These are phyloP conservation scores for Cutaneotrichosporon mucoides DNA, from an alignment of 1,284 basidiomycete species.

Conservation along the genomic window DNA sequence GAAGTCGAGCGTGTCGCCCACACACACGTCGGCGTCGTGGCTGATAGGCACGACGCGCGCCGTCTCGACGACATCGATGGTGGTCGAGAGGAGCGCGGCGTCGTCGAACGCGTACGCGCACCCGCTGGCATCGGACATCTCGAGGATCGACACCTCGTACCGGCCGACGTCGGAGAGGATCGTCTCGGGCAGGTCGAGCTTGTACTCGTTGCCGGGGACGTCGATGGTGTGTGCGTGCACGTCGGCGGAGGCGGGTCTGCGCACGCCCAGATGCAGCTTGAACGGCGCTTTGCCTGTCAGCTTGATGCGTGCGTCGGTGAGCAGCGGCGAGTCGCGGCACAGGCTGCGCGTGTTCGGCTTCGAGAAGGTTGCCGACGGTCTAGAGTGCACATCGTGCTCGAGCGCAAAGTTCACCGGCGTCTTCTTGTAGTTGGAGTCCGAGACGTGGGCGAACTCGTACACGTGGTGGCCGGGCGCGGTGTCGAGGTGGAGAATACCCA, in stretches of 20 bases:
- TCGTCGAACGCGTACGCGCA: constrained; percentile 68
- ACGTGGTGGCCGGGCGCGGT: constrained; percentile 72
- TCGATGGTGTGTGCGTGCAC: constrained; percentile 59
- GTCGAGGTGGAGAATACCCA: constrained; percentile 78
- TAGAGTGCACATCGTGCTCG: constrained; percentile 73
- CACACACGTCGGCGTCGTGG: constrained; percentile 74
- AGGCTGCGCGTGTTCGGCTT: constrained; percentile 64
- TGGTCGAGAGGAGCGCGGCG: constrained; percentile 56
- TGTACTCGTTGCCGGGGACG: constrained; percentile 65
- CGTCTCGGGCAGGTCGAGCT: constrained; percentile 67
- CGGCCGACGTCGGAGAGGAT: constrained; percentile 71
- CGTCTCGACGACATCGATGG: constrained; percentile 88
- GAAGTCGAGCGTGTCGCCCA: constrained; percentile 86
- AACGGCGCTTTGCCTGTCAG: constrained; percentile 86
- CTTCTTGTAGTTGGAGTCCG: constrained; percentile 70
- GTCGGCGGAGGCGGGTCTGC: constrained; percentile 68
- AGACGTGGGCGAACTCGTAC: constrained; percentile 83
- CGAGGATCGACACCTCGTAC: constrained; percentile 71
- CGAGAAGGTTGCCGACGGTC: constrained; percentile 72
- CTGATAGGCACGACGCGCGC: constrained; percentile 85
- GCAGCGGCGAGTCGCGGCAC: constrained; percentile 60
- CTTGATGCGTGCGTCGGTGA: constrained; percentile 59
- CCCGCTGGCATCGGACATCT: constrained; percentile 68
- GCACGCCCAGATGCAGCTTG: constrained; percentile 65
- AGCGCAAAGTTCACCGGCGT: constrained; percentile 56